These are phyloP conservation scores for Hypoxylon lienhwacheense DNA, from an alignment of 495 filamentous ascomycete genomes.

Conservation along the genomic window DNA sequence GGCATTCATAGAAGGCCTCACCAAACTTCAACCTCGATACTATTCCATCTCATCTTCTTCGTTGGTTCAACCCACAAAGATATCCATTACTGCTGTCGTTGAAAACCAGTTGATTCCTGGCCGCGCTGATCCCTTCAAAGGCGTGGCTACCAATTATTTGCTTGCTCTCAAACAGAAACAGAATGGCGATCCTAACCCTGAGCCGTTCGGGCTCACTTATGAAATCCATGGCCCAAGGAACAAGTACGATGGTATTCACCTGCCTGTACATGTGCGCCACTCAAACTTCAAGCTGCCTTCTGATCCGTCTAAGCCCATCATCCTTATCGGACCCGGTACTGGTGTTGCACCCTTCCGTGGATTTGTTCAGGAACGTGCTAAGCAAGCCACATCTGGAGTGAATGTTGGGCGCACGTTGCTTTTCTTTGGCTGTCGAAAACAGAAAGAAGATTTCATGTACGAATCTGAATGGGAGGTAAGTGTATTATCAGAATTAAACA, in stretches of 20 bases:
- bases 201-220: constrained; percentile 86
- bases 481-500: constrained; percentile 19
- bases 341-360: constrained; percentile 96
- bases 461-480: constrained; percentile 90
- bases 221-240: constrained; percentile 88
- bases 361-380: constrained; percentile 91
- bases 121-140: constrained; percentile 79
- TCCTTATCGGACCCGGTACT: constrained; percentile 95
- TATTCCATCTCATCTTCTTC: constrained; percentile 99
- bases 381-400: constrained; percentile 75
- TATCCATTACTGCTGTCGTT: constrained; percentile 94
- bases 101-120: constrained; percentile 79
- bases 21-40: constrained; percentile 95
- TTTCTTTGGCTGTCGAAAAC: constrained; percentile 92
- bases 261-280: constrained; percentile 93
- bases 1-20: constrained; percentile 87
- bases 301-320: constrained; percentile 88
- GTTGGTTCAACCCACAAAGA: constrained; percentile 86
- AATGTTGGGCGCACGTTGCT: constrained; percentile 86
- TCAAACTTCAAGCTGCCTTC: constrained; percentile 99
- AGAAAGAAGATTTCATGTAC: constrained; percentile 88
- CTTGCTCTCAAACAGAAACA: constrained; percentile 97
- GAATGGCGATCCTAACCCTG: constrained; percentile 82
- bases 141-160: constrained; percentile 97
- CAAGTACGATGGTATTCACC: constrained; percentile 94